Evolutionary conservation across 371 early-diverging fungal species (phyloP).

Genomic region (Lichtheimia ramosa): DNA sequence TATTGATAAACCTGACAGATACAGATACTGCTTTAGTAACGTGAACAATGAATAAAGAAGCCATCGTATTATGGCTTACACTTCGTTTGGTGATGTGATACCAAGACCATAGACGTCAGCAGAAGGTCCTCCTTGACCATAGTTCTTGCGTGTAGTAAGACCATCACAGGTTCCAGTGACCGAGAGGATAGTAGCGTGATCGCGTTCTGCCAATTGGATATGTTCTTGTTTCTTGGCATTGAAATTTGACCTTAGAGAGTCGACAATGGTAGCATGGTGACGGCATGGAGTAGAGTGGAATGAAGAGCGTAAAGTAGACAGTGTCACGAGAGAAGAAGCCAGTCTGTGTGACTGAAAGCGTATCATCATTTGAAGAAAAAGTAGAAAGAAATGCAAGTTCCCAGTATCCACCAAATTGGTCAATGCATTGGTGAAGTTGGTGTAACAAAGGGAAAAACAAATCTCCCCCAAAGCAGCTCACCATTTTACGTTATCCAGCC

Average conservation of each 20-base stretch:
- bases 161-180: slow-evolving; percentile 8
- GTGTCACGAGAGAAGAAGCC: too few species aligned
- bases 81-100: slow-evolving; percentile 18
- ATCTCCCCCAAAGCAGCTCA: too few species aligned
- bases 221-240: slow-evolving; percentile 27
- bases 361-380: too few species aligned
- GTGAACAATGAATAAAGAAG: background rate
- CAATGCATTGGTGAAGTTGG: too few species aligned
- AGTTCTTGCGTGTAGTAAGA: background rate
- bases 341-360: too few species aligned
- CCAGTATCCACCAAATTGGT: too few species aligned
- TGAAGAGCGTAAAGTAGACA: too few species aligned
- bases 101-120: slow-evolving; percentile 20
- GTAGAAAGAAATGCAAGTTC: too few species aligned
- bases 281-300: too few species aligned
- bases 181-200: slow-evolving; percentile 25
- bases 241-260: slow-evolving; percentile 11
- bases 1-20: slow-evolving; percentile 44
- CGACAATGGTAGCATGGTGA: background rate
- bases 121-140: background rate
- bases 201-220: slow-evolving; percentile 21
- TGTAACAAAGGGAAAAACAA: too few species aligned
- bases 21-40: background rate
- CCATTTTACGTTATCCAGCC: too few species aligned
- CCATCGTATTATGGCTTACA: slow-evolving; percentile 13